Base-by-base conservation (phyloP, 2,329 filamentous ascomycete species). In the Metarhizium guizhouense region DNA sequence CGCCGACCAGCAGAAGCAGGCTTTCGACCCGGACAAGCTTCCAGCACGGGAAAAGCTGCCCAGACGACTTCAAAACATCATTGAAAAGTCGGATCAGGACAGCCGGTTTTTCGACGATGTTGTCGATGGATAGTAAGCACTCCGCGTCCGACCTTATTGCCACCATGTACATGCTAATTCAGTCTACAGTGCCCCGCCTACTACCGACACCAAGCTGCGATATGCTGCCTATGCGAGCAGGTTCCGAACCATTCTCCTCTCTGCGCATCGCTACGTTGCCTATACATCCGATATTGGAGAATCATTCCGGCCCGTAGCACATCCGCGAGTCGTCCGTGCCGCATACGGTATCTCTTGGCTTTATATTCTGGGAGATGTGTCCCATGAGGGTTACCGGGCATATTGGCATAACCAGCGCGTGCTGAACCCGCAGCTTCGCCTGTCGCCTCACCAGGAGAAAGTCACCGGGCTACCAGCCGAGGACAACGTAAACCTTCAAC, bases 211-310 rank as follows among this genome's bases (percentile, higher is more conserved):
- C 63, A 86, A 84, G 63, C 76, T 95, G 65, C 88, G 94, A 66
- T 99, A 97, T 74, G 93, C 92, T 56, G 94, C 88, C 63, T 99
- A 99, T 73, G 90, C 90, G 51, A 84, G 86, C 58, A 86, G 94
- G 51, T 75, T 94, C 59, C 85, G 90, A 59, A 96, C 92, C 7
- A 88, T 97, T 62, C 84, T 99, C 65, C 77, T 92, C 63, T 90
- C 88, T 16, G 92, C 92, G 4, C 94, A 97, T 67, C 86, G 94
- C 65, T 99, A 99, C 67, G 91, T 99, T 51, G 94, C 94, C 56
- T 99, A 99, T 70, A 97, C 94, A 0, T 92, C 87, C 20, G 93
- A 97, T 66, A 93, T 99, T 60, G 94, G 94, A 68, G 94, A 99
- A 72, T 95, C 89, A 0, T 99, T 99, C 73, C 84, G 94, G 2